Conservation (phyloP, 345 rosid species). For the Heritiera fomes region DNA sequence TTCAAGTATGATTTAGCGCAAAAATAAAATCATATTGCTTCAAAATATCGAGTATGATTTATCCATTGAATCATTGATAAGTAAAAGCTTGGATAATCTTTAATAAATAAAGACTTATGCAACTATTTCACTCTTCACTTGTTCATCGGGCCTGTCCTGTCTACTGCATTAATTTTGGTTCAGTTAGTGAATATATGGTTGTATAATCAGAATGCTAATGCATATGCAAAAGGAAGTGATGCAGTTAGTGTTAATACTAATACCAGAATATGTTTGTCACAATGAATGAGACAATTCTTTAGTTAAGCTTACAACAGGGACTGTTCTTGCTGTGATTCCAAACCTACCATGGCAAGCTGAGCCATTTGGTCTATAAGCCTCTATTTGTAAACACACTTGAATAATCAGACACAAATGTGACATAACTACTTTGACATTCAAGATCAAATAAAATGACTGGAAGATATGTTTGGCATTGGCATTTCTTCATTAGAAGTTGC, state of each 20-base stretch:
- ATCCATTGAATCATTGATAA: not conserved
- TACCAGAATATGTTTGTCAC: not conserved
- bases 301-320: too few species aligned
- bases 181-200: conserved; percentile 23
- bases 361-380: too few species aligned
- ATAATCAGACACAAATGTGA: too few species aligned
- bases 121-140: conserved; percentile 71
- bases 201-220: not conserved
- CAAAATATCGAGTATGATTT: not conserved
- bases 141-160: conserved; percentile 64
- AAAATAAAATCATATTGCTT: not conserved
- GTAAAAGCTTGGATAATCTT: not conserved
- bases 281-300: too few species aligned
- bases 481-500: too few species aligned
- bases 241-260: not conserved
- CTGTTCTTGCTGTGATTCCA: too few species aligned
- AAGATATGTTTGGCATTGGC: too few species aligned
- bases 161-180: conserved; percentile 43
- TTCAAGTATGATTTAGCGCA: not conserved
- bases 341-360: too few species aligned
- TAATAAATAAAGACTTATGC: conserved; percentile 38
- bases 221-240: not conserved
- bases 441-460: too few species aligned
- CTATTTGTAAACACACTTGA: too few species aligned
- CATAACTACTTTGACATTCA: too few species aligned